Conservation (phyloP, 306 rosid species). For the Heteromeles arbutifolia region DNA sequence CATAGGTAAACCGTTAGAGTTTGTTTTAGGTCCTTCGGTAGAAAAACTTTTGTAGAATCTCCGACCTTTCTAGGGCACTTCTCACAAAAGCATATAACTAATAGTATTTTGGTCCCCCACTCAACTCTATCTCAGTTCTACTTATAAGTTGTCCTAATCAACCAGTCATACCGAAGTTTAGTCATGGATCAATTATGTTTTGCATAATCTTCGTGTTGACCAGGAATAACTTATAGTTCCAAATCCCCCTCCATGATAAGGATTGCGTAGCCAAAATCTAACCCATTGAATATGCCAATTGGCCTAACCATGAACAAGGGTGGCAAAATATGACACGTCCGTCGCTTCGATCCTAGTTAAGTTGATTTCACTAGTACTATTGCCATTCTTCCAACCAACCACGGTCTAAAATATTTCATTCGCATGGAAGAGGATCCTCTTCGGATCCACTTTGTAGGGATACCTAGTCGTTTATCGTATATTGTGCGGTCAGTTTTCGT, state of each 20-base stretch:
- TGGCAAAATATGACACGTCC: background rate
- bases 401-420: background rate
- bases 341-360: background rate
- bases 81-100: too few relatives aligned
- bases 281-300: background rate
- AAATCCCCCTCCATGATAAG: background rate
- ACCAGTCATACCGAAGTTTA: too few relatives aligned
- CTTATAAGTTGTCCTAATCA: too few relatives aligned
- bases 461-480: accelerated
- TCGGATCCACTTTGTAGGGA: accelerated
- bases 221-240: background rate
- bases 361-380: background rate
- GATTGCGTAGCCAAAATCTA: background rate
- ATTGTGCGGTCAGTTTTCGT: accelerated
- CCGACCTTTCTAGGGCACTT: too few relatives aligned
- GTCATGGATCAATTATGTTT: too few relatives aligned
- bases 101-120: accelerated
- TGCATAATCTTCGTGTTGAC: background rate
- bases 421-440: accelerated
- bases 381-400: background rate
- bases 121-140: too few relatives aligned
- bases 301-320: background rate
- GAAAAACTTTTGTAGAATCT: too few relatives aligned
- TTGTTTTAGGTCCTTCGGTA: too few relatives aligned
- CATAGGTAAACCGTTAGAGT: too few relatives aligned